Evolutionary conservation across 2,329 filamentous ascomycete genomes (phyloP), one percentile per base, ranked within the genome.

Genomic region (Ophioceras dolichostomum): DNA sequence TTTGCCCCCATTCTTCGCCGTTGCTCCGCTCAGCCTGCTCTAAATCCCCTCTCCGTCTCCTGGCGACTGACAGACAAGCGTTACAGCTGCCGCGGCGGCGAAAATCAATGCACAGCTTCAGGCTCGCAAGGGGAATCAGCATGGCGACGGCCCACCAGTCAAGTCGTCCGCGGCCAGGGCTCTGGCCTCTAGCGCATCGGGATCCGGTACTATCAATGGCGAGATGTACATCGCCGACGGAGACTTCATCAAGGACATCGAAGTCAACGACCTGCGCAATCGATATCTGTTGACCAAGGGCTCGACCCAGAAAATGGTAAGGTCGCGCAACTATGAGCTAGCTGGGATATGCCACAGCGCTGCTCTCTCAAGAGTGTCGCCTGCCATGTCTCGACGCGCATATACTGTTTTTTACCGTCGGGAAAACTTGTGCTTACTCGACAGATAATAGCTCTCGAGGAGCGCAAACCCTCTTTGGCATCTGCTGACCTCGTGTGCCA

Each of bases 261-360:
- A 96, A 67, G 86, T 98, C 67, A 98, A 98, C 61, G 89, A 96
- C 61, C 65, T 96, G 54, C 82, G 89, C 46, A 98, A 96, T 59
- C 84, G 89, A 51, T 98, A 98, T 61, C 82, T 88, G 59, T 73
- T 98, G 65, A 98, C 89, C 46, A 96, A 95, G 69, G 87, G 88
- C 54, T 83, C 86, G 52, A 94, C 87, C 47, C 91, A 96, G 71
- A 94, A 94, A 76, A 94, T 91, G 89, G 91, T 98, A 95, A 94
- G 36, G 36, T n/a, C n/a, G n/a, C n/a, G n/a, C n/a, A n/a, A n/a
- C n/a, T n/a, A n/a, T n/a, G n/a, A 49, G 47, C 49, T 50, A 49
- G 50, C 53, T 54, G 45, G 55, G 50, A 53, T 57, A 47, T 49
- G 18, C 9, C 20, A 13, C n/a, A 14, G 17, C 14, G 19, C 29